These are phyloP conservation scores for Salvia miltiorrhiza DNA, from an alignment of 257 asterid genomes.

Conservation along the genomic window DNA sequence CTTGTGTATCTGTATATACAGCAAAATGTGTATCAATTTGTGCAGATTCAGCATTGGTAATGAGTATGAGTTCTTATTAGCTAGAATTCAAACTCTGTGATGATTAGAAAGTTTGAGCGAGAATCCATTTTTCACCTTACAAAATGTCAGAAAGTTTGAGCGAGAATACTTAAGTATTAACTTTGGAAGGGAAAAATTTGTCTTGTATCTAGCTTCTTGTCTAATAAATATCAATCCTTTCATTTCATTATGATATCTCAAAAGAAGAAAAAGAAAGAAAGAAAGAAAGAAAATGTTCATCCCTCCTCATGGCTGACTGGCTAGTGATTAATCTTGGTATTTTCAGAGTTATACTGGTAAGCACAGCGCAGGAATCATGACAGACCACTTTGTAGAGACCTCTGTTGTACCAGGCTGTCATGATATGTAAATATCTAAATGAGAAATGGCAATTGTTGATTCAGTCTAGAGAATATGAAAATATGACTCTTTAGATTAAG, in stretches of 20 bases:
- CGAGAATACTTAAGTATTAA: neutral
- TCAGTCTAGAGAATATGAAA: neutral
- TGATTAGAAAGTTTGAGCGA: conserved; percentile 5
- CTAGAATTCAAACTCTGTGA: neutral
- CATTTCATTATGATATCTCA: conserved; percentile 1
- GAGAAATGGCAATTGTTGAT: neutral
- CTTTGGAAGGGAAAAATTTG: neutral
- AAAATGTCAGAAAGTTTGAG: conserved; percentile 3
- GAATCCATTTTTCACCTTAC: too few relatives aligned
- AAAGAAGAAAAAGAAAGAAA: neutral
- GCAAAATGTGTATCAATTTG: conserved; percentile 3
- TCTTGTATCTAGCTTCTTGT: neutral
- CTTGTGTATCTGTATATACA: conserved; percentile 6
- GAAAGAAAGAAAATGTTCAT: neutral
- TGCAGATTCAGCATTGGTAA: neutral
- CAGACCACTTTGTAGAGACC: neutral
- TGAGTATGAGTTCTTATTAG: neutral
- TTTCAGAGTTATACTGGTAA: neutral
- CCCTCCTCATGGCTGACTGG: neutral
- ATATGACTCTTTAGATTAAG: neutral
- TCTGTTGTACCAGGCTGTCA: neutral
- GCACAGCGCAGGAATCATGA: neutral
- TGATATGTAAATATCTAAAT: neutral
- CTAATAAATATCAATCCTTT: neutral
- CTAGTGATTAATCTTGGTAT: neutral